Evolutionary conservation across 2,329 filamentous ascomycete genomes (phyloP), one percentile per base, ranked within the genome.

Genomic region (Fusarium pseudonygamai): DNA sequence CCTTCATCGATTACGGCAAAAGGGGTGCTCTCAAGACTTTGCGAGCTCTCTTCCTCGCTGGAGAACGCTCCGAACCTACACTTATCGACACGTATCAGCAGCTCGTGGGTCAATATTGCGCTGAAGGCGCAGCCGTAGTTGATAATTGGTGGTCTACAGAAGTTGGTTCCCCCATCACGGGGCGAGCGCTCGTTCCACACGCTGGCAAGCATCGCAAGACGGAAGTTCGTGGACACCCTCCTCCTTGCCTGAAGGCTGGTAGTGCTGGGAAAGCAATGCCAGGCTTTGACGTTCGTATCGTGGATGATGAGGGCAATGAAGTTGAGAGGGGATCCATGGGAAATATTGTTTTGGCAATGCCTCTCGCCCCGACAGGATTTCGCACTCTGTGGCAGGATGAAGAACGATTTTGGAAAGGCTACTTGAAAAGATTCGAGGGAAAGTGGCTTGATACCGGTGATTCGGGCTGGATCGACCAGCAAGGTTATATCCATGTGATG

Each of bases 361-460:
- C 96, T 0, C 85, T 98, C 34, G 94, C 93, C 0, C 96, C 95
- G 0, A 96, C 94, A 0, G 95, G 92, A 0, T 95, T 98, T 78
- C 92, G 94, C 2, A 95, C 92, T 3, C 85, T 98, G 4, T 98
- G 95, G 93, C 85, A 92, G 58, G 95, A 98, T 71, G 93, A 95
- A 50, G 92, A 93, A 70, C 86, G 95, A 39, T 97, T 97, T 80
- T 97, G 95, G 81, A 91, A 89, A 71, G 90, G 94, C 4, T 98
- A 98, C 77, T 83, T 97, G 73, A 93, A 93, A 81, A 87, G 95
- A 20, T 98, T 98, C 78, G 78, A 88, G 11, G 94, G 94, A 0
- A 89, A 89, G 75, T 98, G 94, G 93, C 83, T 98, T 47, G 95
- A 98, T 79, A 98, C 95, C 0, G 96, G 95, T 5, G 95, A 98